Evolutionary conservation across 2,329 filamentous ascomycete genomes (phyloP), one percentile per base, ranked within the genome.

Genomic region (Diplodia scrobiculata): DNA sequence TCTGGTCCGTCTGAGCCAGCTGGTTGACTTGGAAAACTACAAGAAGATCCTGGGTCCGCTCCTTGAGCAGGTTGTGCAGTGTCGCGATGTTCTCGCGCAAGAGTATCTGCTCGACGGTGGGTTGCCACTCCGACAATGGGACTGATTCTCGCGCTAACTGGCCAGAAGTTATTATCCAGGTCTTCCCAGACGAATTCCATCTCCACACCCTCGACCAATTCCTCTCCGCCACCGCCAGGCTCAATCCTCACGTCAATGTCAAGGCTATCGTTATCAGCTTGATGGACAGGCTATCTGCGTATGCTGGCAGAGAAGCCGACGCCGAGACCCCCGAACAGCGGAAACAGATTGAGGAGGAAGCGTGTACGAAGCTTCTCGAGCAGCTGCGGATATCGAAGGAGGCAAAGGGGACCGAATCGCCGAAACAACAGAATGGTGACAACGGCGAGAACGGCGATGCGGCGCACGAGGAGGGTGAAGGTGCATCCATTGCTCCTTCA

Each of bases 121-220:
- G 71, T 68, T 41, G 17, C 9, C 51, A 21, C n/a, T 19, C 34
- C 7, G n/a, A 6, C 21, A 19, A 50, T n/a, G 10, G n/a, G 17
- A 14, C 27, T 63, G 6, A 47, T 48, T 34, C 36, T 38, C 19
- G 6, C 66, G 67, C 72, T 76, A 71, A 78, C 71, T 69, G 67
- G 70, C n/a, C 45, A 60, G 45, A 69, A 87, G 95, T 99, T 69
- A 96, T 99, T 70, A 99, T 94, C 5, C 96, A 99, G 78, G 95
- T 98, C 63, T 99, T 99, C 81, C 95, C 95, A 0, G 95, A 99
- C 79, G 95, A 99, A 75, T 99, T 94, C 77, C 96, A 99, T 78
- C 86, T 99, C 25, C 93, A 99, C 76, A 99, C 95, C 0, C 86
- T 99, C 36, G 95, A 98, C 75, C 90, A 97, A 75, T 91, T 99